Base-by-base conservation (phyloP, 2,329 filamentous ascomycete species). In the Neoscytalidium dimidiatum region DNA sequence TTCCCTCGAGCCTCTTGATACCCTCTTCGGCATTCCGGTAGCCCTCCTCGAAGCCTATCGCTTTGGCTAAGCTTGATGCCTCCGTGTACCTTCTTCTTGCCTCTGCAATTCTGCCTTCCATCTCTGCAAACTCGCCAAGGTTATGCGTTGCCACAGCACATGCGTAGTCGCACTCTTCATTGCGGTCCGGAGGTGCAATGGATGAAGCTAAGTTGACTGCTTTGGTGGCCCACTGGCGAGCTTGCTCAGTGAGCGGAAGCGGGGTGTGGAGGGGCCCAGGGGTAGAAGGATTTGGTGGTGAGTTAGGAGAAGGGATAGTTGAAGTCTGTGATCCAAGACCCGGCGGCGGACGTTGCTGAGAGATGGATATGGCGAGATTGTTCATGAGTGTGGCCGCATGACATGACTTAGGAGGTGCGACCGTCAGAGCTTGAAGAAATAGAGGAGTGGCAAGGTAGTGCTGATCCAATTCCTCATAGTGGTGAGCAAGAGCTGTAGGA, bases 131-230 rank as follows among this genome's bases (percentile, higher is more conserved):
- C 71, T 96, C 91, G 26, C 89, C 94, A 62, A 97, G 85, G 74
- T 96, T 96, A 76, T 92, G 91, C n/a, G 91, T 88, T 7, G 94
- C 91, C 5, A 90, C 90, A 2, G 90, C 90, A 72, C 94, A 97
- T 1, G 90, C 92, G 64, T 90, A 78, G 74, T 96, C 92, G 73
- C 94, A 97, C 73, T 96, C 92, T 57, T 89, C 84, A 2, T 88
- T 91, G 44, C 92, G 83, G 3, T 87, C 81, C 0, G 90, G 86
- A 3, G 88, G 86, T 64, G 84, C 78, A 46, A 96, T 89, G 29
- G 86, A 84, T 7, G 82, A 82, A 1, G 89, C 87, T 64, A 92
- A 85, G 23, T 84, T 82, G 35, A 94, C 80, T 2, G 93, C 91
- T 73, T 94, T 94, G 60, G 85, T 80, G 5, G 92, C 91, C 94